A percentile compares a stretch with the other conserved stretches of the same genome.
These are phyloP conservation scores for Begonia fuchsioides DNA, from an alignment of 306 rosid species.

Conservation along the genomic window DNA sequence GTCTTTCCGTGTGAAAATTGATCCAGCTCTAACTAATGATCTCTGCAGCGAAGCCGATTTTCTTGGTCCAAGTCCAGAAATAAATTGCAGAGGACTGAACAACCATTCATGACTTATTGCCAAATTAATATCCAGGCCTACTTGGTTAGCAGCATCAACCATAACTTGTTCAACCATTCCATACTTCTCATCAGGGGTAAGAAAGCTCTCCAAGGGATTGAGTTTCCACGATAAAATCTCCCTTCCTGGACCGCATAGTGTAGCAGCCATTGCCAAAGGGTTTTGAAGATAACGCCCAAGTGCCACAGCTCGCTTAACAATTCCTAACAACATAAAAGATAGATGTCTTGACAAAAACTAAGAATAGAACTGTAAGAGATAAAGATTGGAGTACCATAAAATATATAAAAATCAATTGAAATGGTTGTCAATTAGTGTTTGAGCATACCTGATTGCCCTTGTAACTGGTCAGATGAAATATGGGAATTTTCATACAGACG, in stretches of 20 bases:
- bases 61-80: conserved; percentile 98
- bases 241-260: conserved; percentile 86
- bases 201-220: conserved; percentile 55
- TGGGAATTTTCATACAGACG: conserved; percentile 89
- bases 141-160: conserved; percentile 95
- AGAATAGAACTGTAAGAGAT: conserved; percentile 1
- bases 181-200: conserved; percentile 77
- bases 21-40: conserved; percentile 78
- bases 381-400: not conserved
- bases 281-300: conserved; percentile 97
- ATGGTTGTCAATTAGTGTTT: too few relatives aligned
- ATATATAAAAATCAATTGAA: too few relatives aligned
- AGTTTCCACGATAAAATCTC: conserved; percentile 94
- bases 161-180: conserved; percentile 81
- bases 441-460: conserved; percentile 58
- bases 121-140: conserved; percentile 80
- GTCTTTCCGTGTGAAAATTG: conserved; percentile 85
- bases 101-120: conserved; percentile 89
- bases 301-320: conserved; percentile 91
- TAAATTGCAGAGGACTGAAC: conserved; percentile 77
- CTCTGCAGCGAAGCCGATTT: conserved; percentile 90
- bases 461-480: conserved; percentile 87
- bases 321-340: conserved; percentile 39
- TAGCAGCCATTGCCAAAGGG: conserved; percentile 89
- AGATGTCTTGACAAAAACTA: conserved; percentile 7